These are phyloP conservation scores for Gyrodon lividus DNA, from an alignment of 768 basidiomycete genomes.

Conservation along the genomic window DNA sequence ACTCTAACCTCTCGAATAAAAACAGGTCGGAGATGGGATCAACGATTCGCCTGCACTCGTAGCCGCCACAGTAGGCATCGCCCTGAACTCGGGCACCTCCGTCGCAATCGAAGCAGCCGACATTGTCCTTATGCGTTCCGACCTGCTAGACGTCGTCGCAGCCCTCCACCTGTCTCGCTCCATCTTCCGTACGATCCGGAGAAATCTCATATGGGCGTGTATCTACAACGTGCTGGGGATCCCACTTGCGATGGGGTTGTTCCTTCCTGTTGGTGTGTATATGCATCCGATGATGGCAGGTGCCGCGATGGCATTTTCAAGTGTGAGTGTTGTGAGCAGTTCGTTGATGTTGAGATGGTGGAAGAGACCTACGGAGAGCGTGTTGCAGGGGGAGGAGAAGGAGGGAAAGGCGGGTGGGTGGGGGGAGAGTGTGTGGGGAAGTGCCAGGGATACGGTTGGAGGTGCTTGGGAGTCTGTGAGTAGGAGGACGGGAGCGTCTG, in stretches of 20 bases:
- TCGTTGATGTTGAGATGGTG: conserved; percentile 86
- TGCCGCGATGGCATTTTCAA: conserved; percentile 98
- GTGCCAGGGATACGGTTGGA: conserved; percentile 41
- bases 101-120: conserved; percentile 99
- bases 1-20: neutral
- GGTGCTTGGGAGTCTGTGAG: conserved; percentile 49
- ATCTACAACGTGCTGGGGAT: conserved; percentile 92
- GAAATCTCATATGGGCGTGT: conserved; percentile 96
- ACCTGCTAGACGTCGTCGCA: conserved; percentile 95
- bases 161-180: conserved; percentile 86
- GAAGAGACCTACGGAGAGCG: conserved; percentile 64
- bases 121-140: conserved; percentile 95
- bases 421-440: conserved; percentile 30
- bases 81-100: conserved; percentile 92
- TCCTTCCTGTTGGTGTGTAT: conserved; percentile 88
- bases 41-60: conserved; percentile 98
- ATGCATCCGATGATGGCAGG: conserved; percentile 98
- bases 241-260: conserved; percentile 95
- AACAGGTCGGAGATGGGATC: conserved; percentile 95
- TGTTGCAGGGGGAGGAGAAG: conserved; percentile 62
- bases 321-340: conserved; percentile 91
- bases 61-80: conserved; percentile 94
- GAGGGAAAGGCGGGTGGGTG: conserved; percentile 30
- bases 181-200: conserved; percentile 88
- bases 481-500: conserved; percentile 36